Conservation (phyloP, 2,329 filamentous ascomycete genomes). For the Myriosclerotinia scirpicola region DNA sequence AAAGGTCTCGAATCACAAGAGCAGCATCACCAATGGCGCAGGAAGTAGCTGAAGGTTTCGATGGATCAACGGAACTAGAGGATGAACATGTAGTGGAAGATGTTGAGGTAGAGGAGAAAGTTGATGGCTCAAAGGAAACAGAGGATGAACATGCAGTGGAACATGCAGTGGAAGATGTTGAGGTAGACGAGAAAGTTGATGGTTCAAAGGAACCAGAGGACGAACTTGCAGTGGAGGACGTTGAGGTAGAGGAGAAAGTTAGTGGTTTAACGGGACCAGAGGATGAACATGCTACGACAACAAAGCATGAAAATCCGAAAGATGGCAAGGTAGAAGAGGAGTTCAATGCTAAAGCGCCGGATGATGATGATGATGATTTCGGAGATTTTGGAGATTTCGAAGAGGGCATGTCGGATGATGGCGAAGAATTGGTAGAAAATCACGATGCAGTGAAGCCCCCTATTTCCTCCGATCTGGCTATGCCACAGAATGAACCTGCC, state of each 20-base stretch:
- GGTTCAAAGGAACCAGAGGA: background rate
- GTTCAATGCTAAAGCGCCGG: constrained; percentile 12
- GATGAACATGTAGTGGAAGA: constrained; percentile 19
- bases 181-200: background rate
- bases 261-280: background rate
- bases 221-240: constrained; percentile 4
- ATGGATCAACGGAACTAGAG: constrained; percentile 32
- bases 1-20: constrained; percentile 21
- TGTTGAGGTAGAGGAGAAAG: background rate
- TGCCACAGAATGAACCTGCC: background rate
- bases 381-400: constrained; percentile 45
- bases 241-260: background rate
- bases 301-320: constrained; percentile 13
- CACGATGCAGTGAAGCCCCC: background rate
- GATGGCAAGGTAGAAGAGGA: constrained; percentile 17
- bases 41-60: constrained; percentile 36
- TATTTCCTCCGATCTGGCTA: background rate
- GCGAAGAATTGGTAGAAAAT: constrained; percentile 25
- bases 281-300: background rate
- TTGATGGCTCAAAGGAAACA: background rate
- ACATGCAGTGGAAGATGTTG: background rate
- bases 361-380: constrained; percentile 39
- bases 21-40: constrained; percentile 29
- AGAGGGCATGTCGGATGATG: constrained; percentile 36
- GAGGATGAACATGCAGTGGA: constrained; percentile 7